These are phyloP conservation scores for Plasmodium cynomolgi DNA, from an alignment of 169 alveolate genomes.

Conservation along the genomic window DNA sequence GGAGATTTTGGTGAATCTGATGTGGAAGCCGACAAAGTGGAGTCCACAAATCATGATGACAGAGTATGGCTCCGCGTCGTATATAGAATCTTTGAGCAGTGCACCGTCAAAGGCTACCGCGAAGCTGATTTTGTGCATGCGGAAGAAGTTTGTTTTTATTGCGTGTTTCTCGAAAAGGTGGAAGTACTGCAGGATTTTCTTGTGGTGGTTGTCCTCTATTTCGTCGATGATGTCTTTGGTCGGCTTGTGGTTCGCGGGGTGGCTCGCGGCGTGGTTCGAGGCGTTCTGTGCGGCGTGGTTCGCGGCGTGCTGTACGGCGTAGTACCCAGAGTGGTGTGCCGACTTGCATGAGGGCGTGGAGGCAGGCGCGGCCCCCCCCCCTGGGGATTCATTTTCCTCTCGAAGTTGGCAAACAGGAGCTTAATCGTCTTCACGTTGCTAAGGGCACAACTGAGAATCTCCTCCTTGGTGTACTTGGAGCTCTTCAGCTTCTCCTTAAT, in stretches of 20 bases:
- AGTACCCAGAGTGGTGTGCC: not conserved
- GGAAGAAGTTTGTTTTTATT: conserved; percentile 83
- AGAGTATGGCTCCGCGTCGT: conserved; percentile 83
- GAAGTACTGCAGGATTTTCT: conserved; percentile 80
- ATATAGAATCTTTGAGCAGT: conserved; percentile 77
- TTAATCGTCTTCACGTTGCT: conserved; percentile 39
- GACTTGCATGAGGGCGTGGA: not conserved
- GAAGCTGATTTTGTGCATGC: conserved; percentile 78
- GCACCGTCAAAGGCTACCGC: conserved; percentile 82
- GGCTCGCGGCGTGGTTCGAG: not conserved
- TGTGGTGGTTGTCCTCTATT: conserved; percentile 81
- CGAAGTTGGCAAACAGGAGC: conserved; percentile 38
- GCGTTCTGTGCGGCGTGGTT: not conserved
- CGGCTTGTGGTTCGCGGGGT: not conserved
- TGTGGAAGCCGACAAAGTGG: conserved; percentile 88
- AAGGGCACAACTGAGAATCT: conserved; percentile 48
- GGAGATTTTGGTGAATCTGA: conserved; percentile 84
- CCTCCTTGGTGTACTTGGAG: conserved; percentile 62
- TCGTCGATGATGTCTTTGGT: conserved; percentile 74
- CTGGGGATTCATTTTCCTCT: conserved; percentile 7
- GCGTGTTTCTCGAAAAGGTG: conserved; percentile 80
- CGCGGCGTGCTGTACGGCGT: not conserved
- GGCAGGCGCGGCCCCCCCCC: not conserved
- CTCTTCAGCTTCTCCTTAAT: conserved; percentile 65
- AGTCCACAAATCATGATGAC: conserved; percentile 86